Evolutionary conservation across 805 yeast species (phyloP).

Genomic region (Yamadazyma ubonensis): DNA sequence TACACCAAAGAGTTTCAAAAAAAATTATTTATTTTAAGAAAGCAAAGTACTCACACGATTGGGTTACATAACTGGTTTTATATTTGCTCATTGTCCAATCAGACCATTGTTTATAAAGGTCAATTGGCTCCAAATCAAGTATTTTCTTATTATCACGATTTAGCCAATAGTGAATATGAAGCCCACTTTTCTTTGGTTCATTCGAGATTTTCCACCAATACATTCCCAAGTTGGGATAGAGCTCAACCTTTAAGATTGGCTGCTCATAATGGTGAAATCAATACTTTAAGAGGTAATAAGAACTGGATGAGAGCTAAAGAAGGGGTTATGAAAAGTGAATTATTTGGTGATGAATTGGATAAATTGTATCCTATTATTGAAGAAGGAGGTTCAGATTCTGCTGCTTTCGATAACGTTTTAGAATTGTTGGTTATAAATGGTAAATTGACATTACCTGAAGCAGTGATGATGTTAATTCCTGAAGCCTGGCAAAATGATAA

Average conservation of each 20-base stretch:
- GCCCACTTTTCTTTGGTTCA: conserved; percentile 96
- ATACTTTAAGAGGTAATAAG: conserved; percentile 95
- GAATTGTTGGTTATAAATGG: conserved; percentile 92
- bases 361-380: conserved; percentile 92
- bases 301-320: conserved; percentile 99
- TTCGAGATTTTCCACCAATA: conserved; percentile 95
- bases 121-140: conserved; percentile 97
- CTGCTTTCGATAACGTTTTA: conserved; percentile 93
- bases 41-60: conserved; percentile 85
- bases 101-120: conserved; percentile 94
- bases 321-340: conserved; percentile 86
- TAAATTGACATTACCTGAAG: conserved; percentile 89
- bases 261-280: conserved; percentile 98
- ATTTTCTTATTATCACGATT: conserved; percentile 89
- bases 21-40: conserved; percentile 80
- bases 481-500: conserved; percentile 96
- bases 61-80: conserved; percentile 97
- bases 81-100: conserved; percentile 86
- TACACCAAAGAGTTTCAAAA: conserved; percentile 73
- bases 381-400: conserved; percentile 98
- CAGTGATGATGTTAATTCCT: conserved; percentile 94
- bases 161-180: conserved; percentile 86
- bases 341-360: conserved; percentile 90
- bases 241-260: conserved; percentile 98
- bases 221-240: conserved; percentile 99